Percentiles rank a stretch among this genome's conserved stretches.
Conservation (phyloP, 768 basidiomycete species). For the Ephemerocybe angulata region DNA sequence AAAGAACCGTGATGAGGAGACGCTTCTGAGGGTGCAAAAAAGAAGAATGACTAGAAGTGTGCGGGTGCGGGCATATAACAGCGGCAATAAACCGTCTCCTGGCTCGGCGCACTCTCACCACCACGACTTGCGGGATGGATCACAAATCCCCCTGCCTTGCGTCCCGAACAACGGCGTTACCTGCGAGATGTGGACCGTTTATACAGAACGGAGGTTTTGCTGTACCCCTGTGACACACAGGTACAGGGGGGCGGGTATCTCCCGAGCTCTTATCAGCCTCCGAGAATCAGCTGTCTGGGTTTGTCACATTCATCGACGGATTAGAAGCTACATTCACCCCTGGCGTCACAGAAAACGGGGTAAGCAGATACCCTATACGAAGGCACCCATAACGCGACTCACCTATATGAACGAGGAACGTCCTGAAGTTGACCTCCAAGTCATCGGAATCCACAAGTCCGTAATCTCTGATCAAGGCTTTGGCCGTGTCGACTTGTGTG, state of each 20-base stretch:
- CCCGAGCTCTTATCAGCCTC: background rate
- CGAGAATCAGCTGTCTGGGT: background rate
- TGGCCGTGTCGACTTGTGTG: slow-evolving; percentile 36
- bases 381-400: too few relatives aligned
- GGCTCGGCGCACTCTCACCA: too few relatives aligned
- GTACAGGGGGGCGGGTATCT: background rate
- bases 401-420: slow-evolving; percentile 60
- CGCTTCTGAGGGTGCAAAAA: background rate
- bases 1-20: background rate
- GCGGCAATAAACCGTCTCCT: too few relatives aligned
- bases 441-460: slow-evolving; percentile 40
- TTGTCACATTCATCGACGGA: too few relatives aligned
- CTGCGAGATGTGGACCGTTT: too few relatives aligned
- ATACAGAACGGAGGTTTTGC: too few relatives aligned
- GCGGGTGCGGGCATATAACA: background rate
- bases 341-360: too few relatives aligned
- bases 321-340: background rate
- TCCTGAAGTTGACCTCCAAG: slow-evolving; percentile 44
- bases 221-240: too few relatives aligned
- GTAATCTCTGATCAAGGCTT: slow-evolving; percentile 46
- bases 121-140: too few relatives aligned
- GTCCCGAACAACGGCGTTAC: too few relatives aligned
- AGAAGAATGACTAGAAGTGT: background rate
- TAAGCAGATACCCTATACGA: background rate
- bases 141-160: too few relatives aligned